phyloP scores from a whole-genome alignment of 768 basidiomycete species.

The Tricholoma furcatifolium region DNA sequence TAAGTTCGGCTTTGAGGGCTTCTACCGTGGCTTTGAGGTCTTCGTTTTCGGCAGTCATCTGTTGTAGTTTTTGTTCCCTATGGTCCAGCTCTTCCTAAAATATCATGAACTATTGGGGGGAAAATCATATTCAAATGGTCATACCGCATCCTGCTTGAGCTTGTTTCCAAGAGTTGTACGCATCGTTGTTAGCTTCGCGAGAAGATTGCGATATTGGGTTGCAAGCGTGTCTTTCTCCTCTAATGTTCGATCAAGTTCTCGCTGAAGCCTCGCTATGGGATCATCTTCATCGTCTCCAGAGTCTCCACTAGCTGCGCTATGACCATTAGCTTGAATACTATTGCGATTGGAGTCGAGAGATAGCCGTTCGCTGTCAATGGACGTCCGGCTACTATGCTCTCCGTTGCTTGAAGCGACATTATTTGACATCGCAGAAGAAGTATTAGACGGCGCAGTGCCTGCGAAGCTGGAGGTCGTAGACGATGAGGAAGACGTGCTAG shows the following conservation, averaged over 20 bases:
- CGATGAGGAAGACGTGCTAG: background rate
- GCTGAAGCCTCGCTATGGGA: conserved; percentile 59
- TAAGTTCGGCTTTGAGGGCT: conserved; percentile 79
- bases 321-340: conserved; percentile 31
- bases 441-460: background rate
- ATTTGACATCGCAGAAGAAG: conserved; percentile 19
- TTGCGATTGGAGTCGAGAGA: conserved; percentile 24
- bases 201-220: conserved; percentile 79
- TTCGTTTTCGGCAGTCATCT: conserved; percentile 75
- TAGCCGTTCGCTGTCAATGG: conserved; percentile 47
- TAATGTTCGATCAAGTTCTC: conserved; percentile 70
- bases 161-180: conserved; percentile 91
- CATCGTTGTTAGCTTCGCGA: conserved; percentile 91
- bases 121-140: conserved; percentile 17
- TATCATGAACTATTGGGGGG: conserved; percentile 17
- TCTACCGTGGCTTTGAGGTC: conserved; percentile 70
- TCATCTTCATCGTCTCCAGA: conserved; percentile 41
- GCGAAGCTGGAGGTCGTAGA: background rate
- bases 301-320: conserved; percentile 25
- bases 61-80: conserved; percentile 79
- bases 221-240: conserved; percentile 90
- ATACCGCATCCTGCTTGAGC: conserved; percentile 92
- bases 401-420: conserved; percentile 27
- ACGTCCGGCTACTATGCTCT: conserved; percentile 32
- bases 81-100: conserved; percentile 96